Conservation (phyloP, 139 green algal species). For the Chlorella sp. region DNA sequence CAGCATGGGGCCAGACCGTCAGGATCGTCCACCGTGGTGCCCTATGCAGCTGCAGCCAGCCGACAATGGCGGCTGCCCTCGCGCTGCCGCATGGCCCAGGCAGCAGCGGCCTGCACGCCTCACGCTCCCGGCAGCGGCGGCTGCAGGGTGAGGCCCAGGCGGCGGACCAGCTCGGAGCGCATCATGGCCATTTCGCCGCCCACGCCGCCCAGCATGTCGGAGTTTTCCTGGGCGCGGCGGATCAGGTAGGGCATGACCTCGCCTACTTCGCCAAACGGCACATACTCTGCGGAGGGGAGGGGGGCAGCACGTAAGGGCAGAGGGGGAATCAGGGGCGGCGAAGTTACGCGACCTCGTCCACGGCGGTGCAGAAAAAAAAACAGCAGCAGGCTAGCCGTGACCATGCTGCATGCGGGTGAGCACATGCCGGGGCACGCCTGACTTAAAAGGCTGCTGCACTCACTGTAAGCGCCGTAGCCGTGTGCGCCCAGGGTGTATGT, state of each 20-base stretch:
- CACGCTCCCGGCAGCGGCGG: background rate
- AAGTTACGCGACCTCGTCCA: too few relatives aligned
- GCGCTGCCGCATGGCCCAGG: too few relatives aligned
- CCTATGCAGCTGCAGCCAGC: too few relatives aligned
- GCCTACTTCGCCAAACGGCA: slow-evolving; percentile 76
- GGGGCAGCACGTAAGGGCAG: background rate
- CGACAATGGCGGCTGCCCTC: too few relatives aligned
- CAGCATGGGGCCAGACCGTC: too few relatives aligned
- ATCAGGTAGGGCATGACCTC: slow-evolving; percentile 85
- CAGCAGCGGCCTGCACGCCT: too few relatives aligned
- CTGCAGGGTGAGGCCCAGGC: slow-evolving; percentile 29
- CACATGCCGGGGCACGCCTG: too few relatives aligned
- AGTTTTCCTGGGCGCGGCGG: slow-evolving; percentile 78
- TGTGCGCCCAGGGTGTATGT: slow-evolving; percentile 69
- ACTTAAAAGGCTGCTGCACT: background rate
- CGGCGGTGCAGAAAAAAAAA: too few relatives aligned
- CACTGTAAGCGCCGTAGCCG: slow-evolving; percentile 55
- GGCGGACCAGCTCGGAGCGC: slow-evolving; percentile 30
- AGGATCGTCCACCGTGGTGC: too few relatives aligned
- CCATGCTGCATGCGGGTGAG: too few relatives aligned
- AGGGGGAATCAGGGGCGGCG: background rate
- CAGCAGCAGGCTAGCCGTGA: too few relatives aligned
- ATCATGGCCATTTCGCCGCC: slow-evolving; percentile 33
- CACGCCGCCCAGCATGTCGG: slow-evolving; percentile 55
- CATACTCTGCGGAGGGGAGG: slow-evolving; percentile 67